phyloP scores from a whole-genome alignment of 768 basidiomycete genomes.

The Collybia mongolica region DNA sequence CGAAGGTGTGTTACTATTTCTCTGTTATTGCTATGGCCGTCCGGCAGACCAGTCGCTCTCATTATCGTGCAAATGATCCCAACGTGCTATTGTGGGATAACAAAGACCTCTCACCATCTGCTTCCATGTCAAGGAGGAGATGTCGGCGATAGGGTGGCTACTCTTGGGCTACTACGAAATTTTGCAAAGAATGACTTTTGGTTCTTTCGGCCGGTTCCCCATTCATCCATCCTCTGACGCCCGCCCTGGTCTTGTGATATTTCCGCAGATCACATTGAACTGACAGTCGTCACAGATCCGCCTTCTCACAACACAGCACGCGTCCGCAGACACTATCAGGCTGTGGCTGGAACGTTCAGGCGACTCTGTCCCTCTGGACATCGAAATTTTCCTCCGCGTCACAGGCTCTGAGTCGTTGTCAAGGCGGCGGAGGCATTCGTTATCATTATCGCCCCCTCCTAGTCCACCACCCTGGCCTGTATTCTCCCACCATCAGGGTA shows the following conservation, averaged over 20 bases:
- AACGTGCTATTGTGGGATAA: not conserved
- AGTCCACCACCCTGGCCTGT: constrained; percentile 33
- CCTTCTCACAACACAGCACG: constrained; percentile 63
- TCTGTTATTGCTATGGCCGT: constrained; percentile 11
- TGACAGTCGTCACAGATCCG: constrained; percentile 52
- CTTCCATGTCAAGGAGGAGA: constrained; percentile 3
- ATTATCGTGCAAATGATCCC: not conserved
- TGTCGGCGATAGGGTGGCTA: constrained; percentile 11
- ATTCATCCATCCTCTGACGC: not conserved
- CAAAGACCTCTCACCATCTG: constrained; percentile 2
- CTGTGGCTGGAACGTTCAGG: constrained; percentile 85
- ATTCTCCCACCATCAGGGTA: constrained; percentile 26
- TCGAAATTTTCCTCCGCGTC: constrained; percentile 74
- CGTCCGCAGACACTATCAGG: constrained; percentile 77
- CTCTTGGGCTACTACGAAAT: not conserved
- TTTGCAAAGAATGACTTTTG: not conserved
- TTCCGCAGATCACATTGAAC: constrained; percentile 2
- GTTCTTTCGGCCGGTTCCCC: constrained; percentile 2
- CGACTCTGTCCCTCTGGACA: constrained; percentile 66
- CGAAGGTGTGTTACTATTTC: constrained; percentile 53
- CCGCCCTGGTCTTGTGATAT: constrained; percentile 1
- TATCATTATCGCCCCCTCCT: constrained; percentile 28
- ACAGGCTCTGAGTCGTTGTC: constrained; percentile 20
- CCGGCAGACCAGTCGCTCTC: too few relatives aligned
- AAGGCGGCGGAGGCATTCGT: constrained; percentile 27